phyloP scores from a whole-genome alignment of 108 stramenopile species.

The Nitzschia putrida region DNA sequence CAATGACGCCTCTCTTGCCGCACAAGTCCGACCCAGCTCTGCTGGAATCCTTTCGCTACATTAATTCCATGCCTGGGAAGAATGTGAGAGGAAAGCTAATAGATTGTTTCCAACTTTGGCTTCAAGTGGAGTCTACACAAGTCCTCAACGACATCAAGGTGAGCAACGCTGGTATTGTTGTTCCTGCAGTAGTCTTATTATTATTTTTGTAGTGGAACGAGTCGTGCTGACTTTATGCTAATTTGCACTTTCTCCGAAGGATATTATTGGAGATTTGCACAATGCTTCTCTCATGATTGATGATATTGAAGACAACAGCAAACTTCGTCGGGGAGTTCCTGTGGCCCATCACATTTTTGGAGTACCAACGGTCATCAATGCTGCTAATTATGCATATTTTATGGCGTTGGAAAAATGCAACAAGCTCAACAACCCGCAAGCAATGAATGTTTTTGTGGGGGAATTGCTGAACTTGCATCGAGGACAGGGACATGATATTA shows the following conservation, averaged over 20 bases:
- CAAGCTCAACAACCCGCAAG: constrained; percentile 58
- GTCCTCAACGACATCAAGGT: constrained; percentile 47
- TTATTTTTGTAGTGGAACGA: not conserved
- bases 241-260: constrained; percentile 11
- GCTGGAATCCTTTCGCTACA: constrained; percentile 79
- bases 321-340: constrained; percentile 87
- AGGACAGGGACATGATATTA: constrained; percentile 92
- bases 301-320: constrained; percentile 96
- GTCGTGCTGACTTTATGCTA: not conserved
- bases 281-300: constrained; percentile 93
- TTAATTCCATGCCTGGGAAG: constrained; percentile 79
- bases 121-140: constrained; percentile 49
- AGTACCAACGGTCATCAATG: constrained; percentile 88
- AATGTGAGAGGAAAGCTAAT: constrained; percentile 78
- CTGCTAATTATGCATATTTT: constrained; percentile 97
- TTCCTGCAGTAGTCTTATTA: too few species aligned
- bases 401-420: constrained; percentile 85
- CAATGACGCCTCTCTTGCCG: constrained; percentile 27
- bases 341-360: constrained; percentile 95
- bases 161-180: not conserved
- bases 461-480: constrained; percentile 93
- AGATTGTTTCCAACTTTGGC: constrained; percentile 86
- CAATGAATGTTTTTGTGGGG: constrained; percentile 80
- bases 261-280: constrained; percentile 90
- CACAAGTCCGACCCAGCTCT: constrained; percentile 47